Base-by-base conservation (phyloP, 352 stramenopile genomes). In the Phytophthora constricta region DNA sequence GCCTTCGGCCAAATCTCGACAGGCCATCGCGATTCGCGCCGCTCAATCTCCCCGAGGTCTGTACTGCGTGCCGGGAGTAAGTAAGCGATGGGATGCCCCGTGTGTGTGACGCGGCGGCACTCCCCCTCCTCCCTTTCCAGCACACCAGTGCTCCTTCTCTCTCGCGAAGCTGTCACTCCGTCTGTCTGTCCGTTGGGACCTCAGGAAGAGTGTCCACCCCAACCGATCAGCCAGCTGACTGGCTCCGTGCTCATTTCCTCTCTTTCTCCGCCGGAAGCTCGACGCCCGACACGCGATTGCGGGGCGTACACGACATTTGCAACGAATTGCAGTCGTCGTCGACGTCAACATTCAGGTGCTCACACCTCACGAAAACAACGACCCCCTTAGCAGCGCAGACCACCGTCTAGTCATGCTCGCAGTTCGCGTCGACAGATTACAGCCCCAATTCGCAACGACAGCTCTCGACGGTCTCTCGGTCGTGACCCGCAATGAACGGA, bases 161-260 rank as follows among this genome's bases (percentile, higher is more conserved):
- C 58, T 66, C 62, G 43, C 45, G n/a, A 10, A 25, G 47, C 47
- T 65, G 52, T 76, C 57, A 65, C 57, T 34, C 55, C 45, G 68
- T 63, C 68, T 66, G 67, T 68, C 62, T 45, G 57, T 67, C 63
- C 50, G 50, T 20, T 54, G 47, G 34, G 48, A 42, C 57, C 42
- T 27, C 37, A 59, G 45, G 57, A 65, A 68, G 65, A 74, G 59
- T 71, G 70, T 74, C 70, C 56, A 72, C 58, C 41, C 42, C 65
- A 77, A 60, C 19, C 67, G 23, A 65, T 72, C 55, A 64, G 74
- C 60, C 70, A 74, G 65, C 70, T 77, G 70, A 77, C 60, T 77
- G 60, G 51, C 60, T 72, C 43, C 59, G 47, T 74, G 55, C 57
- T 77, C 70, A 77, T 77, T 77, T 77, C 54, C 51, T 59, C 65